phyloP scores from a whole-genome alignment of 371 early-diverging fungal species.

The Mucor lusitanicus region DNA sequence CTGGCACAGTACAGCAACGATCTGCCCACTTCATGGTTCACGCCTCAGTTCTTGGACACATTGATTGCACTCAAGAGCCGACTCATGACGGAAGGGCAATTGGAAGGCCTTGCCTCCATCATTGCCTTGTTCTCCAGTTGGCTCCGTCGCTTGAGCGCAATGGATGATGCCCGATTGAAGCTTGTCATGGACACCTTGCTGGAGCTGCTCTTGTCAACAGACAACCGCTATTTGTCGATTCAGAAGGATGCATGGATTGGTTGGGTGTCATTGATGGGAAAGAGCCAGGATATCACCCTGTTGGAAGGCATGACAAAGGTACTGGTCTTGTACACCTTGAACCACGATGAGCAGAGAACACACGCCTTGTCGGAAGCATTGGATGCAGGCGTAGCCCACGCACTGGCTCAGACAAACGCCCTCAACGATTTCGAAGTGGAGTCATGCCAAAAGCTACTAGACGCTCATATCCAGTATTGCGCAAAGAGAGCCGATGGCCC shows the following conservation, averaged over 20 bases:
- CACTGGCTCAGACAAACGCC: conserved; percentile 34
- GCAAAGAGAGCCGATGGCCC: conserved; percentile 15
- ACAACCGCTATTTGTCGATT: not conserved
- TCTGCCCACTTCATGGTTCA: conserved; percentile 51
- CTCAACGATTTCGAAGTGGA: conserved; percentile 44
- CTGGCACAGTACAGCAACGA: conserved; percentile 43
- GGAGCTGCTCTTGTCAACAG: not conserved
- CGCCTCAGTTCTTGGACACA: conserved; percentile 25
- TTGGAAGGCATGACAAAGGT: conserved; percentile 27
- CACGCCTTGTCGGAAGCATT: conserved; percentile 25
- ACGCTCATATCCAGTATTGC: conserved; percentile 21
- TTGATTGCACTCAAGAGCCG: conserved; percentile 17
- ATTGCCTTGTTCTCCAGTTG: conserved; percentile 35
- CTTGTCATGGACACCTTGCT: conserved; percentile 20
- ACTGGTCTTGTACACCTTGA: conserved; percentile 8
- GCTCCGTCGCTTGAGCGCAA: conserved; percentile 28
- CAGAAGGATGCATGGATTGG: conserved; percentile 46
- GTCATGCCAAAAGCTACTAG: conserved; percentile 26
- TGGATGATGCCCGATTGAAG: conserved; percentile 7
- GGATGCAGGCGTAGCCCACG: conserved; percentile 48
- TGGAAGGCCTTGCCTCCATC: conserved; percentile 14
- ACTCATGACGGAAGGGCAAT: not conserved
- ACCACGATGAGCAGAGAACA: not conserved
- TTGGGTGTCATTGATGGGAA: conserved; percentile 34
- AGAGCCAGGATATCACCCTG: conserved; percentile 20